Percentiles rank a stretch among this genome's conserved stretches.
Evolutionary conservation across 2,329 filamentous ascomycete genomes (phyloP).

Genomic region (Ophiostoma sp.): DNA sequence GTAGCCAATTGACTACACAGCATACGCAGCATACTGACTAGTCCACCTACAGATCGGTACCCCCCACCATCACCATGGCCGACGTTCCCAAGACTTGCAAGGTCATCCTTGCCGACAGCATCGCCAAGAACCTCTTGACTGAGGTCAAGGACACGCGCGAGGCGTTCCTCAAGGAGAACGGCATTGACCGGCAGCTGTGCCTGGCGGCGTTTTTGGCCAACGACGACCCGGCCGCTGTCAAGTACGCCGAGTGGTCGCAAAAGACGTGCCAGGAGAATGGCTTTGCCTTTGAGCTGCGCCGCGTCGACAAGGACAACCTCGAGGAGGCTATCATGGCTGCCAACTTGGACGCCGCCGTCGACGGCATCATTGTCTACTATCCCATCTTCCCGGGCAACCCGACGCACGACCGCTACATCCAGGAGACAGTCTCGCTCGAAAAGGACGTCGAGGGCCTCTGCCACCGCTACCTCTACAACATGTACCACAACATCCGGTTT

Average conservation of each 20-base stretch:
- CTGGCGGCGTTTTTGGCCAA: slow-evolving; percentile 93
- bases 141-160: slow-evolving; percentile 77
- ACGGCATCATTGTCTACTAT: slow-evolving; percentile 97
- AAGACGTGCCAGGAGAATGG: slow-evolving; percentile 96
- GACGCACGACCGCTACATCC: slow-evolving; percentile 88
- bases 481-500: slow-evolving; percentile 98
- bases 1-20: neutral
- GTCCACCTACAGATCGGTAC: neutral
- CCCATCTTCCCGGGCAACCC: slow-evolving; percentile 84
- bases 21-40: neutral
- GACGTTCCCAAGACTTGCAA: slow-evolving; percentile 73
- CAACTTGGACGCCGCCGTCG: slow-evolving; percentile 74
- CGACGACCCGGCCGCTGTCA: slow-evolving; percentile 81
- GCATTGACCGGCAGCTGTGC: slow-evolving; percentile 59
- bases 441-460: slow-evolving; percentile 97
- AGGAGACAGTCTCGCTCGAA: slow-evolving; percentile 83
- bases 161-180: slow-evolving; percentile 60
- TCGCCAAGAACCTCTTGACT: slow-evolving; percentile 75
- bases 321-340: slow-evolving; percentile 86
- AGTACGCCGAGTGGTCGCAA: slow-evolving; percentile 96
- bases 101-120: slow-evolving; percentile 83
- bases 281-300: slow-evolving; percentile 83
- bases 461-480: slow-evolving; percentile 95
- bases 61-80: slow-evolving; percentile 39
- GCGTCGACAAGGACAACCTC: slow-evolving; percentile 81